phyloP scores from a whole-genome alignment of 208 protist genomes.

The Naegleria lovaniensis region DNA sequence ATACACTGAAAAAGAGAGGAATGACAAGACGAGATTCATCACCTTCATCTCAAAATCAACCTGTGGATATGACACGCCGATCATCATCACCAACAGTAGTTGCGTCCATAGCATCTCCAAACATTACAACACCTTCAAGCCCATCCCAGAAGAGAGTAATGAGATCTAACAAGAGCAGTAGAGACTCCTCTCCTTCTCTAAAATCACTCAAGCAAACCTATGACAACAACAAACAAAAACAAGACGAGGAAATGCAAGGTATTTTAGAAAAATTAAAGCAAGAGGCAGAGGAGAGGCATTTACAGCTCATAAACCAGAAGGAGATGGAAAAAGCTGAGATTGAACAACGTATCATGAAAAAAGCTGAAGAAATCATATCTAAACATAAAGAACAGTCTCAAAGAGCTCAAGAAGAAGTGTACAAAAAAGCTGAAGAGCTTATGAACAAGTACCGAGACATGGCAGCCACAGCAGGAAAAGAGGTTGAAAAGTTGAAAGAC shows the following conservation, averaged over 20 bases:
- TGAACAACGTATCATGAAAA: background rate
- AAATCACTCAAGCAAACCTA: background rate
- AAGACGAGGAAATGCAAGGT: background rate
- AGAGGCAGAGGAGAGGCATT: background rate
- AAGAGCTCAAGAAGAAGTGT: slow-evolving; percentile 16
- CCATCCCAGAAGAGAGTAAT: background rate
- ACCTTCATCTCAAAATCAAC: background rate
- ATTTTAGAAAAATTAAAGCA: background rate
- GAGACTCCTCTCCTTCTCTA: background rate
- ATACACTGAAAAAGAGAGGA: background rate
- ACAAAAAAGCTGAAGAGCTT: slow-evolving; percentile 13
- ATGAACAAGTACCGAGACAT: background rate
- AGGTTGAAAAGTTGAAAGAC: background rate
- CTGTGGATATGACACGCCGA: no score
- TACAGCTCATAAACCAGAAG: background rate
- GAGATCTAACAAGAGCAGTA: background rate
- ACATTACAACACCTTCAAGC: background rate
- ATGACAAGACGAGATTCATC: background rate
- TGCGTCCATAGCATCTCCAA: background rate
- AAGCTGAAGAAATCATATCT: slow-evolving; percentile 17
- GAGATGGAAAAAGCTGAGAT: background rate
- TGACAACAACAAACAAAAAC: background rate
- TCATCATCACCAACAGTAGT: no score
- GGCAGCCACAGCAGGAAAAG: background rate
- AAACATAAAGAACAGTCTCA: slow-evolving; percentile 7